phyloP scores from a whole-genome alignment of 1,284 basidiomycete genomes.

The Inonotus hispidus region DNA sequence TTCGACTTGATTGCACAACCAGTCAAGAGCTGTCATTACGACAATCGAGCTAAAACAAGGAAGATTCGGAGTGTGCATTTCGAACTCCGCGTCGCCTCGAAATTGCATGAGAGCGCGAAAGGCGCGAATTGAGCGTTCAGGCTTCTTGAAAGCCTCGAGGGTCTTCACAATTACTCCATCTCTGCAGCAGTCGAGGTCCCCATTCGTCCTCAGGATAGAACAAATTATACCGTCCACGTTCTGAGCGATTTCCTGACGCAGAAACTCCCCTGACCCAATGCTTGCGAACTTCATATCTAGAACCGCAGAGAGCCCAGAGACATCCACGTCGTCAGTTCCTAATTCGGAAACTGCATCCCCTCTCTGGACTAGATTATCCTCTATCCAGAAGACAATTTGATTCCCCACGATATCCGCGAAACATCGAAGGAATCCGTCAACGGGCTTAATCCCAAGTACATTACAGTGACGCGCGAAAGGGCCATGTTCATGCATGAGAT shows the following conservation, averaged over 20 bases:
- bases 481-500: constrained; percentile 35
- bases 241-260: constrained; percentile 36
- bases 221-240: constrained; percentile 52
- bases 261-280: constrained; percentile 30
- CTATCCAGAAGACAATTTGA: constrained; percentile 46
- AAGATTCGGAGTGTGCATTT: constrained; percentile 54
- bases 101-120: constrained; percentile 49
- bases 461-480: constrained; percentile 62
- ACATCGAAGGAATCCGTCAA: constrained; percentile 56
- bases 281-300: constrained; percentile 33
- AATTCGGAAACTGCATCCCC: constrained; percentile 19
- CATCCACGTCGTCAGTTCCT: constrained; percentile 15
- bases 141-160: constrained; percentile 33
- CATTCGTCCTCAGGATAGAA: constrained; percentile 53
- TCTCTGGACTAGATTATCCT: constrained; percentile 23
- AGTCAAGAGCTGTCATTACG: constrained; percentile 52
- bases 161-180: constrained; percentile 42
- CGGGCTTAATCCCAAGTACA: constrained; percentile 44
- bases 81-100: constrained; percentile 42
- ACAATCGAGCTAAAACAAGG: constrained; percentile 47
- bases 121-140: constrained; percentile 29
- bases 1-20: constrained; percentile 42
- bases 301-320: constrained; percentile 19
- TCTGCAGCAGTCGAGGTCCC: constrained; percentile 49
- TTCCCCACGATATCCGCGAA: constrained; percentile 70